Conservation (phyloP, 2,329 filamentous ascomycete genomes). For the Chaetothyriales sp. region DNA sequence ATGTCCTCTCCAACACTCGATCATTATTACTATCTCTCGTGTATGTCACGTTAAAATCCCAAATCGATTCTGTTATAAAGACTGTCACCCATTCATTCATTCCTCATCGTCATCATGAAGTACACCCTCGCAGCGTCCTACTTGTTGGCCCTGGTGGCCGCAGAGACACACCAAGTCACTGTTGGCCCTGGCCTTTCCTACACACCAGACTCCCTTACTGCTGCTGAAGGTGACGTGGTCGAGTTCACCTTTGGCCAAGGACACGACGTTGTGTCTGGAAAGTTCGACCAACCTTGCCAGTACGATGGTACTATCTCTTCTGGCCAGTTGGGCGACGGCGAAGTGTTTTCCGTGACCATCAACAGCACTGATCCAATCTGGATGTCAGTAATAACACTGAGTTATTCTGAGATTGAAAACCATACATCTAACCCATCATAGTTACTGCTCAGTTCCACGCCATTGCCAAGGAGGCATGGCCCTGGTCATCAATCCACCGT, state of each 20-base stretch:
- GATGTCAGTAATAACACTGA: slow-evolving; percentile 13
- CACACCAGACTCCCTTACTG: slow-evolving; percentile 30
- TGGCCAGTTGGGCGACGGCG: slow-evolving; percentile 22
- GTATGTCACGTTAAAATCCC: background rate
- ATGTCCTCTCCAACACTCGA: background rate
- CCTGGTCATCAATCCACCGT: slow-evolving; percentile 36
- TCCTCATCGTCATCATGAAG: background rate
- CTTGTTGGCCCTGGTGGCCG: slow-evolving; percentile 1
- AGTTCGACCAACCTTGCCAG: slow-evolving; percentile 36
- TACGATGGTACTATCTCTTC: slow-evolving; percentile 30
- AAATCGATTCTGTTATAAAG: background rate
- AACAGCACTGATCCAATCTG: slow-evolving; percentile 33
- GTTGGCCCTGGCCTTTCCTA: slow-evolving; percentile 26
- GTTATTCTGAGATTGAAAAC: background rate
- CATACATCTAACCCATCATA: background rate
- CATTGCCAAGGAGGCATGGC: slow-evolving; percentile 39
- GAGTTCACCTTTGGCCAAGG: slow-evolving; percentile 40
- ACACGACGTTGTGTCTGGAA: slow-evolving; percentile 36
- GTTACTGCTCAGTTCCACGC: slow-evolving; percentile 34
- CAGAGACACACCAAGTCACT: slow-evolving; percentile 8
- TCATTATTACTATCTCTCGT: background rate
- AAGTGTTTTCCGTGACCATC: slow-evolving; percentile 32
- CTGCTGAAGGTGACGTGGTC: slow-evolving; percentile 33
- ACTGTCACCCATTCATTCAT: background rate
- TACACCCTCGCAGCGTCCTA: slow-evolving; percentile 1